A percentile compares a stretch with the other conserved stretches of the same genome.
Evolutionary conservation across 2,329 filamentous ascomycete genomes (phyloP).

Genomic region (Colletotrichum sp.): DNA sequence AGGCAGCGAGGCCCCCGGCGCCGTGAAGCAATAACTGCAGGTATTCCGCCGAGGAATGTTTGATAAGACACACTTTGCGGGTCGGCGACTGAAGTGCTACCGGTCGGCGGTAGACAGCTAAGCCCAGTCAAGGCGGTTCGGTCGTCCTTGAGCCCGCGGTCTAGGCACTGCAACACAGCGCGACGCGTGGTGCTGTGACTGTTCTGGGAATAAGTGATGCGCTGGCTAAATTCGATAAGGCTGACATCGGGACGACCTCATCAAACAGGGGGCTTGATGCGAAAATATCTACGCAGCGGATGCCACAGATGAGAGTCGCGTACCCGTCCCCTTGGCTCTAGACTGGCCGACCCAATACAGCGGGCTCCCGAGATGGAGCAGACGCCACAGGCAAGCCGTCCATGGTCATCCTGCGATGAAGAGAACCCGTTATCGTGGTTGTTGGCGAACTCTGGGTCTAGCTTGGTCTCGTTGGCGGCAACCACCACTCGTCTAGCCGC

Average conservation of each 20-base stretch:
- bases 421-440: neutral
- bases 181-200: neutral
- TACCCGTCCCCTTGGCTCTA: neutral
- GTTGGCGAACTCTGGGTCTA: neutral
- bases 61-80: neutral
- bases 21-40: neutral
- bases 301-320: neutral
- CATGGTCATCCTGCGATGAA: neutral
- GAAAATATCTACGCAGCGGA: neutral
- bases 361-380: neutral
- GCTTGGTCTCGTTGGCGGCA: neutral
- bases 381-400: constrained; percentile 15
- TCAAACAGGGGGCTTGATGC: neutral
- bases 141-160: neutral
- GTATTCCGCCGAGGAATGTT: neutral
- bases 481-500: neutral
- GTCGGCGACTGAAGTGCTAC: neutral
- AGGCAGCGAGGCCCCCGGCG: neutral
- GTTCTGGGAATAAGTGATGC: neutral
- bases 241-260: neutral
- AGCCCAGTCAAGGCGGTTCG: neutral
- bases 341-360: neutral
- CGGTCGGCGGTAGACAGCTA: neutral
- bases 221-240: neutral
- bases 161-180: neutral